Evolutionary conservation across 2,329 filamentous ascomycete species (phyloP).

Genomic region (Atkinsonella texensis): DNA sequence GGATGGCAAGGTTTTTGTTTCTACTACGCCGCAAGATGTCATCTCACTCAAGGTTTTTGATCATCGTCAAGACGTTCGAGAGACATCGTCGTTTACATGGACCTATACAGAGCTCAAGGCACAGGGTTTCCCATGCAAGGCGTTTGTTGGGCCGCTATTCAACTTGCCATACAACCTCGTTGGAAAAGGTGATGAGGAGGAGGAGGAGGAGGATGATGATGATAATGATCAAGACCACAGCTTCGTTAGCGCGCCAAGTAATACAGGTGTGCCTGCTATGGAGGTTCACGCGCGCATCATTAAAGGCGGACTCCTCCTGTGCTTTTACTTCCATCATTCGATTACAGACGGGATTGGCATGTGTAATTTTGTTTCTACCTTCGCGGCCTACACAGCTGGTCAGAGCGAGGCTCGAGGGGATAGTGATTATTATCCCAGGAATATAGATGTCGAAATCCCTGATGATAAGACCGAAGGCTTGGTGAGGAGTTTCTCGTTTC

Average conservation of each 20-base stretch:
- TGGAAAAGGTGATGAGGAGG: slow-evolving; percentile 3
- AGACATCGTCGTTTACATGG: slow-evolving; percentile 9
- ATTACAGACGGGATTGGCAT: slow-evolving; percentile 30
- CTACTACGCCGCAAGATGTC: slow-evolving; percentile 5
- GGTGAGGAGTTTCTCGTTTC: slow-evolving; percentile 11
- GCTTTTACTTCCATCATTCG: slow-evolving; percentile 29
- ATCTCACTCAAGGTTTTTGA: slow-evolving; percentile 13
- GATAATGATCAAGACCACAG: too few species aligned
- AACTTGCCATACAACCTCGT: slow-evolving; percentile 4
- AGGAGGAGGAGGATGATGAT: too few species aligned
- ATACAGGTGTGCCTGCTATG: slow-evolving; percentile 22
- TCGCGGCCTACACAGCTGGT: slow-evolving; percentile 19
- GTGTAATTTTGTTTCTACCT: slow-evolving; percentile 24
- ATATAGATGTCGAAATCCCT: slow-evolving; percentile 7
- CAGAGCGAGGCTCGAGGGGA: background rate
- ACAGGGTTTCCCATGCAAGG: slow-evolving; percentile 17
- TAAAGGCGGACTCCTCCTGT: slow-evolving; percentile 24
- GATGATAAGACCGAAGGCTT: slow-evolving; percentile 13
- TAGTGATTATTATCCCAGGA: background rate
- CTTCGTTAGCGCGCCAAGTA: too few species aligned
- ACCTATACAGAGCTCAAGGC: slow-evolving; percentile 16
- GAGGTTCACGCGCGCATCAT: slow-evolving; percentile 27
- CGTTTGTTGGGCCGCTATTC: slow-evolving; percentile 18
- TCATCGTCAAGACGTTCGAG: background rate
- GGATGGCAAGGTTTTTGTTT: slow-evolving; percentile 10